Evolutionary conservation across 495 filamentous ascomycete species (phyloP).

Genomic region (Penicillium manginii): DNA sequence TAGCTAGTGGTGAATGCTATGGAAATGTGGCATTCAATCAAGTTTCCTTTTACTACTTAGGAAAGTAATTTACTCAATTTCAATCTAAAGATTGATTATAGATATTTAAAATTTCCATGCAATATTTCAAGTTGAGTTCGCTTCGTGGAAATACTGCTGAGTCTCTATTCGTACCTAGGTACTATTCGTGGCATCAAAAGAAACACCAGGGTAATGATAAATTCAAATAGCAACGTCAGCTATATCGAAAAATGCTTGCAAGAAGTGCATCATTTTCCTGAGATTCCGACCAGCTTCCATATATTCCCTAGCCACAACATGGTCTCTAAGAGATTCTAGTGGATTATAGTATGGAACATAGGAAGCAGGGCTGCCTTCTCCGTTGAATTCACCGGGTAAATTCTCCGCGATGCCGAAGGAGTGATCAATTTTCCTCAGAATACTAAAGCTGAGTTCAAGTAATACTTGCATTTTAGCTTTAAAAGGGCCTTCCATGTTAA

Average conservation of each 20-base stretch:
- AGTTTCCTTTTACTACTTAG: no score
- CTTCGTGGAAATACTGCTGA: not conserved
- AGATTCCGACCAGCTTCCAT: constrained; percentile 10
- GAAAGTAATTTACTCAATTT: no score
- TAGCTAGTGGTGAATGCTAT: no score
- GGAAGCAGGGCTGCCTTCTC: not conserved
- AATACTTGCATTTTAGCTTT: constrained; percentile 18
- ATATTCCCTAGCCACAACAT: constrained; percentile 21
- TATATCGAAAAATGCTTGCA: constrained; percentile 18
- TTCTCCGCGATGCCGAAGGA: constrained; percentile 8
- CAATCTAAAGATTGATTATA: no score
- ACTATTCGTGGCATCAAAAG: not conserved
- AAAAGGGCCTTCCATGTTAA: constrained; percentile 20
- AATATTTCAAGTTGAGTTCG: no score
- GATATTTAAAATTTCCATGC: no score
- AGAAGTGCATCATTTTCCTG: constrained; percentile 23
- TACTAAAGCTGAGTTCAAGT: constrained; percentile 21
- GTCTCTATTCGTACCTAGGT: no score
- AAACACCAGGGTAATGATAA: not conserved
- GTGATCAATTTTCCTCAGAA: constrained; percentile 21
- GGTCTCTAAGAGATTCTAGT: constrained; percentile 16
- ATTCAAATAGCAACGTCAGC: constrained; percentile 11
- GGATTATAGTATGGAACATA: constrained; percentile 1
- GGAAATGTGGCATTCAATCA: no score
- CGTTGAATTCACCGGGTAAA: not conserved